Base-by-base conservation (phyloP, 495 filamentous ascomycete species). In the Tetracladium marchalianum region DNA sequence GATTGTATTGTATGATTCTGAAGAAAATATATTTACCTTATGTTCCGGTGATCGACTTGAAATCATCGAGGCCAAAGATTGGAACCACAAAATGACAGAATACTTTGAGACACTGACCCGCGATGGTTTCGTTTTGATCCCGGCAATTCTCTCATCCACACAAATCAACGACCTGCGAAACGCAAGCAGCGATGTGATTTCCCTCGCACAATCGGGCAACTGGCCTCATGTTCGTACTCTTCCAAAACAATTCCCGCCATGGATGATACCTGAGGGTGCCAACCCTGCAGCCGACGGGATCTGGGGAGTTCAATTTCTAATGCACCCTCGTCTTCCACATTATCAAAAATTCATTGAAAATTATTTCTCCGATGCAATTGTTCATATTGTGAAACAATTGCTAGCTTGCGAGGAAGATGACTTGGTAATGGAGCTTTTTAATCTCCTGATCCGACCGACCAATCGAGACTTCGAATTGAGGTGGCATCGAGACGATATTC, bases 191-290 rank as follows among this genome's bases (percentile, higher is more conserved):
- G 53, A 66, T 50, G 68, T 75, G 16, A 79, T 76, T 35, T 54
- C 62, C 12, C 66, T 72, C 43, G 79, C 84, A 33, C 73, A 78
- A 49, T 43, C 66, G 7, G 84, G 84, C 24, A 33, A 64, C 40
- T 92, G 85, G 85, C 84, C 82, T 11, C 72, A 84, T 67, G 76
- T 92, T 62, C 81, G 86, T 56, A 88, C 83, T 3, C 77, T 89
- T 15, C 84, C 82, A 41, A 89, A 89, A 57, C 85, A 90, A 62
- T 92, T 92, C 69, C 86, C 86, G 1, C 86, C 86, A 7, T 90
- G 85, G 84, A 70, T 74, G 18, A 63, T 66, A 1, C 68, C 64
- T 33, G 54, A 66, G 0, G 70, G 70, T 0, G 66, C 68, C 0
- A 65, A 71, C 41, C 54, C 54, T 4, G 54, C 54, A 12, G 66